Evolutionary conservation across 768 basidiomycete species (phyloP).

Genomic region (Rhizopogon vulgaris): DNA sequence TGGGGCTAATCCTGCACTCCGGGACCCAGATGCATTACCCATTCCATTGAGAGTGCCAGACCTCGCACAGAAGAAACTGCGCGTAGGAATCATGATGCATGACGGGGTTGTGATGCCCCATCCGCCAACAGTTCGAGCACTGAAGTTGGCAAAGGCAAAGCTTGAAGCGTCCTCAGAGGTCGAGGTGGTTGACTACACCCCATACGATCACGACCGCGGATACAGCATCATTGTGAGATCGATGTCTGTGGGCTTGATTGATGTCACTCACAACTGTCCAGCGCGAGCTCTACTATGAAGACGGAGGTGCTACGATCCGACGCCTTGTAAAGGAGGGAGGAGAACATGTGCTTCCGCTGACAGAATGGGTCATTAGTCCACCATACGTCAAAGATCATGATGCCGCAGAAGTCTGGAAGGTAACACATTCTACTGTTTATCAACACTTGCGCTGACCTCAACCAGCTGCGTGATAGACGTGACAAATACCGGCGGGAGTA

Average conservation of each 20-base stretch:
- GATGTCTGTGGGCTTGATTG: neutral
- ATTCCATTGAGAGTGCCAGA: conserved; percentile 22
- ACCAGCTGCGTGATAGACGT: conserved; percentile 23
- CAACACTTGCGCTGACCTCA: conserved; percentile 10
- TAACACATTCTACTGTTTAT: conserved; percentile 12
- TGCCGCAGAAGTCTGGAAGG: conserved; percentile 24
- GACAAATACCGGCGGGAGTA: conserved; percentile 30
- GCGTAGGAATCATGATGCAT: conserved; percentile 27
- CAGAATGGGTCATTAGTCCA: conserved; percentile 30
- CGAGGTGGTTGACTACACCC: conserved; percentile 31
- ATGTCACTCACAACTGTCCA: conserved; percentile 5
- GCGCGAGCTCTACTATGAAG: conserved; percentile 33
- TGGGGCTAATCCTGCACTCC: conserved; percentile 32
- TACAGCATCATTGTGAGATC: conserved; percentile 27
- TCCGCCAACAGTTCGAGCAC: conserved; percentile 36
- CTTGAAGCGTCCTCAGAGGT: conserved; percentile 27
- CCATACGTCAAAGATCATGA: conserved; percentile 19
- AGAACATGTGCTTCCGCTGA: conserved; percentile 30
- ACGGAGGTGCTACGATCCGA: conserved; percentile 27
- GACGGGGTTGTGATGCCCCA: conserved; percentile 34
- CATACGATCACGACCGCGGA: conserved; percentile 29
- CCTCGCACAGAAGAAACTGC: conserved; percentile 22
- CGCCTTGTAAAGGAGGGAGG: conserved; percentile 20
- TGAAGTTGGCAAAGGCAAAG: conserved; percentile 30
- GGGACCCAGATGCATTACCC: conserved; percentile 31